Percentiles rank a stretch among this genome's conserved stretches.
Evolutionary conservation across 1,284 basidiomycete species (phyloP).

Genomic region (Nidula niveotomentosa): DNA sequence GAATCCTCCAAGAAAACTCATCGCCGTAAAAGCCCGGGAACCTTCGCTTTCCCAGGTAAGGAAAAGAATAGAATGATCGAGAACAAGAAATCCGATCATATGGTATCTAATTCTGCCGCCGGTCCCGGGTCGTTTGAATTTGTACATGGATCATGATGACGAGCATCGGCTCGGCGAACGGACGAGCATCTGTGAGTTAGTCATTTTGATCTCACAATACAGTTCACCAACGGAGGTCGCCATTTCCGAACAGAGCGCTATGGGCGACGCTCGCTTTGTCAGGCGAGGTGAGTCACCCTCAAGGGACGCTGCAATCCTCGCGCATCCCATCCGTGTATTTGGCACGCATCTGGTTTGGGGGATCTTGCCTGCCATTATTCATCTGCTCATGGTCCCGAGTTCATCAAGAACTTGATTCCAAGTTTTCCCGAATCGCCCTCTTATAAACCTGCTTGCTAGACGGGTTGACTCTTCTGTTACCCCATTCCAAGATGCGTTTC

Average conservation of each 20-base stretch:
- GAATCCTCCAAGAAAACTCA: background rate
- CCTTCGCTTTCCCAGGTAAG: background rate
- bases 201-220: background rate
- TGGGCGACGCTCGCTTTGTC: slow-evolving; percentile 12
- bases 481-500: slow-evolving; percentile 25
- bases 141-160: slow-evolving; percentile 1
- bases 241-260: no score
- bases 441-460: background rate
- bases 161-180: slow-evolving; percentile 3
- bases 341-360: no score
- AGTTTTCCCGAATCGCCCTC: background rate
- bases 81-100: background rate
- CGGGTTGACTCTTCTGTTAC: slow-evolving; percentile 7
- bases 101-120: background rate
- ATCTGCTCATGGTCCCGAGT: background rate
- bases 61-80: slow-evolving; percentile 3
- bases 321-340: no score
- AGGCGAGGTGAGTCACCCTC: slow-evolving; percentile 22
- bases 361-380: no score
- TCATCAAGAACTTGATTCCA: background rate
- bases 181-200: background rate
- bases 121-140: background rate
- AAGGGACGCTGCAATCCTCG: no score
- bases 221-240: background rate
- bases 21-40: background rate